Evolutionary conservation across 805 yeast species (phyloP), one percentile per base, ranked within the genome.

Genomic region (Ogataea pignaliae): DNA sequence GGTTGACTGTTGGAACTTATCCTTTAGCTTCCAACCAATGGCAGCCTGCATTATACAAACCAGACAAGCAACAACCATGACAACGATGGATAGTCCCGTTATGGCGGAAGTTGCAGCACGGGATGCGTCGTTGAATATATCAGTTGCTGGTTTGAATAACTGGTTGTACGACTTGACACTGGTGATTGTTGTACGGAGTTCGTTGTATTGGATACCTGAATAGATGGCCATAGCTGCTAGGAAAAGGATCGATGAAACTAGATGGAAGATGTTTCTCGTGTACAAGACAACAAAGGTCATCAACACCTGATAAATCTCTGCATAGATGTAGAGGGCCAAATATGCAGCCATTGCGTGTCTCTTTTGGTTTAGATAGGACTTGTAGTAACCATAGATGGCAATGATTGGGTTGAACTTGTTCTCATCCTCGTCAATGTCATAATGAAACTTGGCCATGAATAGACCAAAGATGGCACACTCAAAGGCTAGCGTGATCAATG

Each of bases 201-300:
- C 76, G 36, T 56, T 47, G 45, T 60, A 70, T 47, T 72, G 75
- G 34, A 71, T 64, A 3, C 76, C 76, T 1, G 74, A 65, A 50
- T 71, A 72, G 5, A 71, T 54, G 42, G 69, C 59, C 75, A 72
- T 70, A 34, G 69, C 66, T 5, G 60, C 61, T 43, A 71, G 65
- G 45, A 71, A 72, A 11, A 58, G 18, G 39, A 49, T 42, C 3
- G 70, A 59, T 46, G 65, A 57, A 7, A 57, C 43, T 15, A 71
- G 48, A n/a, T 70, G 60, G 45, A 69, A 57, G 52, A 69, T 57
- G 48, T 69, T 70, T 47, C 65, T 61, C 3, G 68, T 61, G 31
- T 51, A 51, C 3, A 71, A 49, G 3, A 71, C 75, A 13, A 69
- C 48, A 6, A 60, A 37, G 1, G 75, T 66, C 42, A 70, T 55